Base-by-base conservation (phyloP, 2,329 filamentous ascomycete genomes). In the Claviceps fusiformis region DNA sequence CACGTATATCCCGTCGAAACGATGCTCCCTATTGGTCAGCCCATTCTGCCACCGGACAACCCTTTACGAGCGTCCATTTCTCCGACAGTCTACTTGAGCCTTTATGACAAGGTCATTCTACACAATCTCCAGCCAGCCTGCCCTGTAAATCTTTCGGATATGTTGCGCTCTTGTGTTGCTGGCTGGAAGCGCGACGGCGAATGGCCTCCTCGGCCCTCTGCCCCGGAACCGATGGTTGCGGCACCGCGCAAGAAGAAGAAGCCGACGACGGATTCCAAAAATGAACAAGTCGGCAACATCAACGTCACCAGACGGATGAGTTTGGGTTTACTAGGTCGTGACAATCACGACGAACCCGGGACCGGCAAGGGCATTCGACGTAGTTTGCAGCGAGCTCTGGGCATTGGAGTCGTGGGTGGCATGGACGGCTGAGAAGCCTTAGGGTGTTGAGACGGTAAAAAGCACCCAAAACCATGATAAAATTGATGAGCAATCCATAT, bases 181-280 rank as follows among this genome's bases (percentile, higher is more conserved):
- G 92, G 92, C 47, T 96, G 92, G 92, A 95, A 95, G 69, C 79
- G 88, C 45, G 89, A 93, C 63, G 91, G 90, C 17, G 89, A 95
- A 68, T 97, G 92, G 92, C 91, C 92, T 5, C 89, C 19, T 64
- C 77, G 50, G 62, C 74, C 49, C 73, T 79, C 63, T 67, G 75
- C 59, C 72, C 55, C 71, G 61, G 54, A 69, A 63, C 57, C 68
- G 61, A 41, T 60, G 11, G 64, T 71, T 4, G 69, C 67, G 3
- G 63, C 68, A 11, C 63, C 68, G 11, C 69, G 70, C 44, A 74
- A 70, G 61, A 74, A 68, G 65, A 75, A 70, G 59, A 66, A 67
- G 63, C n/a, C 33, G 19, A 62, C 59, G 2, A 45, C 60, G 17
- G 51, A 61, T 35, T 55, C 61, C 1, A 52, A 58, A 2, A 61